A percentile compares a stretch with the other conserved stretches of the same genome.
Evolutionary conservation across 768 basidiomycete species (phyloP).

Genomic region (Collybia nuda): DNA sequence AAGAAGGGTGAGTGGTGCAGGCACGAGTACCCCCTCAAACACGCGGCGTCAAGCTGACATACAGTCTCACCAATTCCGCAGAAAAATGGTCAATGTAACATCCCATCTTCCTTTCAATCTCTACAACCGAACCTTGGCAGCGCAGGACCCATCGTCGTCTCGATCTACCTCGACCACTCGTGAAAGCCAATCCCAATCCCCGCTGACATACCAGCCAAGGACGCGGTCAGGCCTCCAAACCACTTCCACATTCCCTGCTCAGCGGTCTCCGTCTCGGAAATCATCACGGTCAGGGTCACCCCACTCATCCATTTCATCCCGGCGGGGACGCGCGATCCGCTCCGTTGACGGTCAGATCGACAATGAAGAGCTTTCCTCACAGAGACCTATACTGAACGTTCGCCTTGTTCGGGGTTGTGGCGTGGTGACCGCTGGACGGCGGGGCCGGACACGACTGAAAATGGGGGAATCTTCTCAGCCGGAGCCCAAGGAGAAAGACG

Average conservation of each 20-base stretch:
- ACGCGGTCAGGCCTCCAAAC: conserved; percentile 11
- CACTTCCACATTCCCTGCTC: conserved; percentile 16
- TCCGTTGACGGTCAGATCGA: neutral
- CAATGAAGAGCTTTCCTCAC: conserved; percentile 2
- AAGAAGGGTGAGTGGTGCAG: conserved; percentile 47
- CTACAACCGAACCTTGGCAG: conserved; percentile 35
- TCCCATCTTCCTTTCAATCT: conserved; percentile 57
- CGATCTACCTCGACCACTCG: conserved; percentile 22
- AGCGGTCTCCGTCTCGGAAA: conserved; percentile 11
- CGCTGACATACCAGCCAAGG: conserved; percentile 6
- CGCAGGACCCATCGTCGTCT: conserved; percentile 22
- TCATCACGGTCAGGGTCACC: conserved; percentile 9
- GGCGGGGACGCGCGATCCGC: neutral
- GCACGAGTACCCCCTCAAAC: conserved; percentile 1
- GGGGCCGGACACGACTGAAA: conserved; percentile 18
- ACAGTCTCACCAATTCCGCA: conserved; percentile 16
- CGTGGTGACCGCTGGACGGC: conserved; percentile 1
- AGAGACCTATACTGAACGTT: conserved; percentile 19
- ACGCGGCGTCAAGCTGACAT: neutral
- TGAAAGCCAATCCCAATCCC: conserved; percentile 12
- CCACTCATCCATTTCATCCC: conserved; percentile 9
- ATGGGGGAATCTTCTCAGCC: neutral
- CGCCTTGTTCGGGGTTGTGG: conserved; percentile 18
- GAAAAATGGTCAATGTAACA: conserved; percentile 66
- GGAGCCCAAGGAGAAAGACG: neutral